These are phyloP conservation scores for Aspergillus quadricinctus DNA, from an alignment of 2,329 filamentous ascomycete species.

Conservation along the genomic window DNA sequence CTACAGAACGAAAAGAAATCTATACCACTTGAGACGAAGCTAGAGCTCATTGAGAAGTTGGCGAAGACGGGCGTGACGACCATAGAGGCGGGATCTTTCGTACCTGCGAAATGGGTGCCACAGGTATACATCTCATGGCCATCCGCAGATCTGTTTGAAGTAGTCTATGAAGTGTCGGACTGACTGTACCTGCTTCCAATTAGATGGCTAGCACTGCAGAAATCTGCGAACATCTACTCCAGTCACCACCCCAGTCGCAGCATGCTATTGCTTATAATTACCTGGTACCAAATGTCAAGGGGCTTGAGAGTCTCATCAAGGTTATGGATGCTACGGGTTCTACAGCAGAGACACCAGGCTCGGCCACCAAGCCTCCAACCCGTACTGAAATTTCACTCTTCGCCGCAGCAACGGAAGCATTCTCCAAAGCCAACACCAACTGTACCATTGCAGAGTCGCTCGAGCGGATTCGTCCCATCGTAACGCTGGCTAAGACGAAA, in stretches of 20 bases:
- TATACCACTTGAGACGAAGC: conserved; percentile 46
- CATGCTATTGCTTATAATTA: conserved; percentile 60
- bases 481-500: conserved; percentile 52
- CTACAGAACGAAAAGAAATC: conserved; percentile 51
- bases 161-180: neutral
- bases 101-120: conserved; percentile 52
- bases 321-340: conserved; percentile 43
- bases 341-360: conserved; percentile 25
- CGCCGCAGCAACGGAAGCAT: conserved; percentile 61
- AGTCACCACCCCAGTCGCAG: conserved; percentile 46
- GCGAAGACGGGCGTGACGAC: conserved; percentile 46
- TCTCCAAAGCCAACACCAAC: conserved; percentile 63
- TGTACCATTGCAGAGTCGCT: conserved; percentile 61
- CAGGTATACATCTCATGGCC: conserved; percentile 36
- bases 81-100: conserved; percentile 52
- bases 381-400: conserved; percentile 59
- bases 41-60: conserved; percentile 46
- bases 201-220: conserved; percentile 63
- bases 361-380: conserved; percentile 27
- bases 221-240: conserved; percentile 53
- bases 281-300: conserved; percentile 60
- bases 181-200: neutral
- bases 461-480: conserved; percentile 55
- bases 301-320: conserved; percentile 56
- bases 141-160: neutral